Conservation (phyloP, 2,329 filamentous ascomycete genomes). For the Dactylonectria macrodidyma region DNA sequence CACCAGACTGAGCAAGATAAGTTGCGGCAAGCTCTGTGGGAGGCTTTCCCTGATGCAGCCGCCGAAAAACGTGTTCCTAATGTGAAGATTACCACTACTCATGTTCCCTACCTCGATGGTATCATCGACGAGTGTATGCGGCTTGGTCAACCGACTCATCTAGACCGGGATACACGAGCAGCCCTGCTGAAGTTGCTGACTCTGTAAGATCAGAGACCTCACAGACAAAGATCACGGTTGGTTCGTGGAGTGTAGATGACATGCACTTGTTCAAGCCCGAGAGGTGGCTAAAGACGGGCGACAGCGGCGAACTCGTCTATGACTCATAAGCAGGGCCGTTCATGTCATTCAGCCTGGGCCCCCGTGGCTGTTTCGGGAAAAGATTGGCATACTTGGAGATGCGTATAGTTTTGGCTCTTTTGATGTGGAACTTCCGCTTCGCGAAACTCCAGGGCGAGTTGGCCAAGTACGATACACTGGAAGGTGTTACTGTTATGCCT, state of each 20-base stretch:
- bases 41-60: slow-evolving; percentile 34
- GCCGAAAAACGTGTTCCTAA: slow-evolving; percentile 39
- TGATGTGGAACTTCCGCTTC: slow-evolving; percentile 49
- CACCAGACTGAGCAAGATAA: slow-evolving; percentile 30
- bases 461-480: not conserved
- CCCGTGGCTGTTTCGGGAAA: slow-evolving; percentile 55
- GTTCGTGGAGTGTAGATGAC: slow-evolving; percentile 6
- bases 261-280: slow-evolving; percentile 30
- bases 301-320: slow-evolving; percentile 37
- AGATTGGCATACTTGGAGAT: slow-evolving; percentile 49
- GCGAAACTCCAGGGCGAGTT: not conserved
- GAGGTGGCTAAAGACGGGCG: slow-evolving; percentile 28
- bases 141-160: slow-evolving; percentile 7
- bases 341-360: slow-evolving; percentile 54
- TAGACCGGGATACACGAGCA: no score
- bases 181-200: no score
- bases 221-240: no score
- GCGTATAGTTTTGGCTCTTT: slow-evolving; percentile 45
- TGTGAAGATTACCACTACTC: slow-evolving; percentile 35
- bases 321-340: slow-evolving; percentile 50
- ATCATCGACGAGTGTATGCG: slow-evolving; percentile 53
- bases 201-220: no score
- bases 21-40: slow-evolving; percentile 40
- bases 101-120: slow-evolving; percentile 51
- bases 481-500: not conserved